Percentiles rank a stretch among this genome's conserved stretches.
phyloP scores from a whole-genome alignment of 805 yeast genomes.

The Yarrowia hollandica region DNA sequence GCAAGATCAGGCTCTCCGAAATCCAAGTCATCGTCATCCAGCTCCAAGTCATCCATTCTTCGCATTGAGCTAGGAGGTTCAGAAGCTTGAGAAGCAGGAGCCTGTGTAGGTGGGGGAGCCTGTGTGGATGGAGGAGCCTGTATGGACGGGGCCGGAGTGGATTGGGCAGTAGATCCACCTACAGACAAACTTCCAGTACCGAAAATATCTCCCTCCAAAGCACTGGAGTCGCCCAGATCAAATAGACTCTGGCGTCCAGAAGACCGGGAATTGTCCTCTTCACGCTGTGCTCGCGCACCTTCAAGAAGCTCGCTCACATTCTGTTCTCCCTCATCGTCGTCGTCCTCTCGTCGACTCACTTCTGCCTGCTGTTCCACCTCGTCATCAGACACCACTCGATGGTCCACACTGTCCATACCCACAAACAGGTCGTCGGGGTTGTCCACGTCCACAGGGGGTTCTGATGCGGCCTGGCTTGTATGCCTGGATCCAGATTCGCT shows the following conservation, averaged over 20 bases:
- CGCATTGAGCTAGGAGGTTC: background rate
- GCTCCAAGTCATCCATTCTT: background rate
- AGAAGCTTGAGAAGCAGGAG: background rate
- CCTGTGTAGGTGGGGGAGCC: background rate
- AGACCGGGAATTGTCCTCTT: slow-evolving; percentile 9
- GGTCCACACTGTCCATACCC: slow-evolving; percentile 20
- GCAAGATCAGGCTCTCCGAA: background rate
- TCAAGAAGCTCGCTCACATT: slow-evolving; percentile 4
- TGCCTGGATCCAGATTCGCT: background rate
- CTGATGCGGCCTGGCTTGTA: background rate
- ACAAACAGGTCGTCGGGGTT: slow-evolving; percentile 24
- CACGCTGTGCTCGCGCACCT: slow-evolving; percentile 12
- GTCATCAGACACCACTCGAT: slow-evolving; percentile 7
- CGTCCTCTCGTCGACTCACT: background rate
- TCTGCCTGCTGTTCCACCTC: slow-evolving; percentile 1
- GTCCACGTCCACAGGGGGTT: background rate
- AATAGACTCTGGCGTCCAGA: background rate
- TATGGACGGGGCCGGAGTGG: background rate
- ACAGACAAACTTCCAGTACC: background rate
- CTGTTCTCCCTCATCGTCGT: background rate
- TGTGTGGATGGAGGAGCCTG: background rate
- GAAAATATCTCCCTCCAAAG: background rate
- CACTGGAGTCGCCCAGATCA: slow-evolving; percentile 3
- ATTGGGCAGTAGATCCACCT: background rate
- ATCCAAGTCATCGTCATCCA: background rate